A percentile compares a stretch with the other conserved stretches of the same genome.
These are phyloP conservation scores for Blastobotrys peoriensis DNA, from an alignment of 805 yeast genomes.

Conservation along the genomic window DNA sequence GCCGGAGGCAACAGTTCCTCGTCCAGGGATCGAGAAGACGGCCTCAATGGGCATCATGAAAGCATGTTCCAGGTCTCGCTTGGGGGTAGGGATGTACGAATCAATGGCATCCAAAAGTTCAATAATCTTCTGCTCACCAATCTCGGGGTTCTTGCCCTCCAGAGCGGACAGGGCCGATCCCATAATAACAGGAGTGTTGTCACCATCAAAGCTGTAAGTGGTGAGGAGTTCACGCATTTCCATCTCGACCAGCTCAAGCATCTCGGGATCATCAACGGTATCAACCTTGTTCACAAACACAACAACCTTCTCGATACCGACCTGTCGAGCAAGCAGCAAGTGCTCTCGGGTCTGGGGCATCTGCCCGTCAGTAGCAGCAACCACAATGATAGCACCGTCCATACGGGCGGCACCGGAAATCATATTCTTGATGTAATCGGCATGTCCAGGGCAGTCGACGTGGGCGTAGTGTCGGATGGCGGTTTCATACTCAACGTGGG, in stretches of 20 bases:
- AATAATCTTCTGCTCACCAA: conserved; percentile 79
- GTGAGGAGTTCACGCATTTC: conserved; percentile 96
- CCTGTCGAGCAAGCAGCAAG: conserved; percentile 96
- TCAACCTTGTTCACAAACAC: conserved; percentile 98
- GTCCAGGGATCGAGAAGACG: conserved; percentile 96
- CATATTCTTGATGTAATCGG: conserved; percentile 98
- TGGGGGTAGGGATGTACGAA: conserved; percentile 91
- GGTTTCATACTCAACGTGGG: conserved; percentile 97
- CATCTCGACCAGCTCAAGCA: conserved; percentile 99
- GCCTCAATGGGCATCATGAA: conserved; percentile 97
- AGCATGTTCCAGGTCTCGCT: conserved; percentile 92
- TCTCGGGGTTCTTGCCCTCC: conserved; percentile 81
- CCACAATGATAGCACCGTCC: conserved; percentile 99
- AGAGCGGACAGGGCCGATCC: conserved; percentile 98
- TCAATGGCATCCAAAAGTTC: conserved; percentile 90
- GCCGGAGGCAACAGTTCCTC: conserved; percentile 99
- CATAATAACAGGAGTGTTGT: conserved; percentile 95
- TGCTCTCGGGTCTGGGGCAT: conserved; percentile 99
- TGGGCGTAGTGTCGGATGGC: conserved; percentile 94
- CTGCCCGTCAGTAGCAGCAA: conserved; percentile 98
- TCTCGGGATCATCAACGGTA: conserved; percentile 96
- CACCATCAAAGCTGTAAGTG: conserved; percentile 96
- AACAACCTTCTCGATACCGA: conserved; percentile 96
- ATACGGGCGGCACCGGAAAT: conserved; percentile 99
- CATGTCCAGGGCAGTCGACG: conserved; percentile 98